These are phyloP conservation scores for Alternaria novae-zelandiae DNA, from an alignment of 2,329 filamentous ascomycete species.

Conservation along the genomic window DNA sequence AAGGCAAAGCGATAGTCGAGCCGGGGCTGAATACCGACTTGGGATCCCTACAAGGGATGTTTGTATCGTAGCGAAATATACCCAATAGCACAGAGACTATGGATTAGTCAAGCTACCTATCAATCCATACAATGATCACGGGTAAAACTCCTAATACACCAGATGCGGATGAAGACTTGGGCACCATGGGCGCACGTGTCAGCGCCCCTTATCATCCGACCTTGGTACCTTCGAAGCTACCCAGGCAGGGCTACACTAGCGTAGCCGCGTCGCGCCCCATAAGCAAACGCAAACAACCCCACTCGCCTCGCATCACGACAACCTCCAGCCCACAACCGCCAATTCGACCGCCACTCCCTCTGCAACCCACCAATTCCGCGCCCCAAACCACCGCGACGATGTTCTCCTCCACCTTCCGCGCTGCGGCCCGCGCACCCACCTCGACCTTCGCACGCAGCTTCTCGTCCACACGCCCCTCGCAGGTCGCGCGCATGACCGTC, in stretches of 20 bases:
- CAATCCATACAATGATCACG: not conserved
- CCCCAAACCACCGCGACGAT: conserved; percentile 22
- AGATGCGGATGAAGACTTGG: not conserved
- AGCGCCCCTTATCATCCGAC: conserved; percentile 5
- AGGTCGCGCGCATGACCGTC: conserved; percentile 81
- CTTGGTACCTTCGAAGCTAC: not conserved
- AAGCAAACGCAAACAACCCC: conserved; percentile 14
- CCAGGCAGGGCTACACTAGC: not conserved
- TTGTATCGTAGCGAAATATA: conserved; percentile 13
- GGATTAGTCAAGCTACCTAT: not conserved
- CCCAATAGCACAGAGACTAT: conserved; percentile 1
- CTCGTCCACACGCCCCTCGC: conserved; percentile 69
- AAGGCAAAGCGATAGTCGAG: conserved; percentile 37
- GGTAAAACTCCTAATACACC: not conserved
- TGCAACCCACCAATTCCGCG: not conserved
- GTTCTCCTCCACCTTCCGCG: conserved; percentile 52
- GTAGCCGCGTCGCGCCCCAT: conserved; percentile 22
- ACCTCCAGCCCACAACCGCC: conserved; percentile 3
- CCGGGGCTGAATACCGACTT: not conserved
- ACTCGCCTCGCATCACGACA: conserved; percentile 12
- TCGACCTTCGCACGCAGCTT: conserved; percentile 68
- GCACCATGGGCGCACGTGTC: conserved; percentile 7
- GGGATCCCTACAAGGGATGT: conserved; percentile 8
- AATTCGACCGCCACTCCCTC: not conserved
- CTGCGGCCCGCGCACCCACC: conserved; percentile 59